Evolutionary conservation across 2,329 filamentous ascomycete genomes (phyloP).

Genomic region (Penicillium brasilianum): DNA sequence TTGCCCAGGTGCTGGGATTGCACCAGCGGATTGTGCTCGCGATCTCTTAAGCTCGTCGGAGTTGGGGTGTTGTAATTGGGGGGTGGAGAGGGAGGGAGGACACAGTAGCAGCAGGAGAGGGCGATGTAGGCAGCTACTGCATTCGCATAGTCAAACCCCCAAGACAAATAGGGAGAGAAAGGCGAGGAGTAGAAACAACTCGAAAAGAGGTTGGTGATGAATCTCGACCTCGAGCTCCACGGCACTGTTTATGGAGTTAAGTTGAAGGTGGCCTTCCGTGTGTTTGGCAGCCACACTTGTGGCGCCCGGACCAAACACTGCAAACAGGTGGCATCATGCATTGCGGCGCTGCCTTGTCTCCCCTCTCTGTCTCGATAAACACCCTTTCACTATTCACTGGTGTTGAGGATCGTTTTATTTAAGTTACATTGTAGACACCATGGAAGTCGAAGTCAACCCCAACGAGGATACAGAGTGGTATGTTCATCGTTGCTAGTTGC

Average conservation of each 20-base stretch:
- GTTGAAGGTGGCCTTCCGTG: constrained; percentile 49
- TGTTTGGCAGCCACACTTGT: constrained; percentile 37
- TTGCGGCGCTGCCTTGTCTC: constrained; percentile 17
- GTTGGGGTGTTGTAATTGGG: constrained; percentile 33
- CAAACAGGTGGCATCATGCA: constrained; percentile 46
- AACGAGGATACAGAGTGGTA: constrained; percentile 99
- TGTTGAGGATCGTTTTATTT: neutral
- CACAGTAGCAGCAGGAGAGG: constrained; percentile 29
- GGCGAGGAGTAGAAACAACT: constrained; percentile 7
- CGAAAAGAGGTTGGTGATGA: constrained; percentile 25
- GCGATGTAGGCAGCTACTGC: constrained; percentile 34
- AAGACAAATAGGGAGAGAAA: constrained; percentile 9
- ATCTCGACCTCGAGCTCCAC: constrained; percentile 29
- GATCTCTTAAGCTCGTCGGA: constrained; percentile 27
- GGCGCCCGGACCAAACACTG: constrained; percentile 40
- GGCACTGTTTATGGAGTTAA: constrained; percentile 34
- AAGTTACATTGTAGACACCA: constrained; percentile 29
- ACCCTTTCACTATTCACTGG: neutral
- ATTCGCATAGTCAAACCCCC: constrained; percentile 28
- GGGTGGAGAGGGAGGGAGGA: constrained; percentile 25
- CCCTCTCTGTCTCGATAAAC: constrained; percentile 11
- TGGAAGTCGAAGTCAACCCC: constrained; percentile 86
- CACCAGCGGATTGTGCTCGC: constrained; percentile 35
- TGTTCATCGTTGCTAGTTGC: constrained; percentile 14
- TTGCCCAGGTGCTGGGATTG: constrained; percentile 41